Conservation (phyloP, 1,284 basidiomycete species). For the Trametes hirsuta region DNA sequence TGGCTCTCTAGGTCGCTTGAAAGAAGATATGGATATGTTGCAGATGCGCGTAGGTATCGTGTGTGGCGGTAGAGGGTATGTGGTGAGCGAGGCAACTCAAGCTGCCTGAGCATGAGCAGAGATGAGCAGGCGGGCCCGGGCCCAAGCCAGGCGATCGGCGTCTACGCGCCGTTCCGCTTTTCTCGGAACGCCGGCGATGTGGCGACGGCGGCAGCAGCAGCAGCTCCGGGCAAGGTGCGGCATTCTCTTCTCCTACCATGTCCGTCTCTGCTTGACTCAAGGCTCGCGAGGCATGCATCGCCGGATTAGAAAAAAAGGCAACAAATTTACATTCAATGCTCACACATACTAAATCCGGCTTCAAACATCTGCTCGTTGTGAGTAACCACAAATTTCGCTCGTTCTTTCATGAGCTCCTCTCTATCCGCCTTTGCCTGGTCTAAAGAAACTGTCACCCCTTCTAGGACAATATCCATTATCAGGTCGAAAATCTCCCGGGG, state of each 20-base stretch:
- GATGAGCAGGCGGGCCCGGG: too few relatives aligned
- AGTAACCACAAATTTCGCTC: not conserved
- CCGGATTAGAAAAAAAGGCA: too few relatives aligned
- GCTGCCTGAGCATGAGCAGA: too few relatives aligned
- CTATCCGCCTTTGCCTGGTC: conserved; percentile 5
- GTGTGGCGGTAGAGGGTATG: not conserved
- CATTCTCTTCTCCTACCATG: not conserved
- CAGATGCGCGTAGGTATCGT: not conserved
- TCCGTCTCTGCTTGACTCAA: too few relatives aligned
- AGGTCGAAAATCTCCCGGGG: conserved; percentile 11
- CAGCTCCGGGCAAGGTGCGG: too few relatives aligned
- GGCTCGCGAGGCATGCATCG: too few relatives aligned
- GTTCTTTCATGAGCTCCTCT: conserved; percentile 15
- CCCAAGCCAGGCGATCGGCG: not conserved
- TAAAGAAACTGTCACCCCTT: not conserved
- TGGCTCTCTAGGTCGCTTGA: conserved; percentile 20
- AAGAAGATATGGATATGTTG: conserved; percentile 12
- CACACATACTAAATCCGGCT: conserved; percentile 4
- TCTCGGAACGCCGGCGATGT: conserved; percentile 1
- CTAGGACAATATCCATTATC: not conserved
- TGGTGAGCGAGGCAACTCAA: not conserved
- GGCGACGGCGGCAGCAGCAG: too few relatives aligned
- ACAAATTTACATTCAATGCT: not conserved
- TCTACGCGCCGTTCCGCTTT: not conserved
- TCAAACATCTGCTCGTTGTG: conserved; percentile 1